phyloP scores from a whole-genome alignment of 225 moss, liverwort and hornwort genomes.

The Ulota crispa region DNA sequence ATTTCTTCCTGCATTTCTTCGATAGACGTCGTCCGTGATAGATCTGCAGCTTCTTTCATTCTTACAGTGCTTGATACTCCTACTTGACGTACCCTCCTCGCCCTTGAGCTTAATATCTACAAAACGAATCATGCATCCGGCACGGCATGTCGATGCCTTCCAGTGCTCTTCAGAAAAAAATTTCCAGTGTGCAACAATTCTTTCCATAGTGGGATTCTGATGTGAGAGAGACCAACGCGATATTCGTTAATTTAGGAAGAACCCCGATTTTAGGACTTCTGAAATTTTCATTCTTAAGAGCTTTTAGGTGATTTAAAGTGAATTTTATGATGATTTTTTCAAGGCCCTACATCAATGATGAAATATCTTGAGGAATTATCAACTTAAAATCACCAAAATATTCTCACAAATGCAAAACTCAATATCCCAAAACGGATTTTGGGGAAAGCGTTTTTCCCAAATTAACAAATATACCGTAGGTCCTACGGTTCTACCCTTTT shows the following conservation, averaged over 20 bases:
- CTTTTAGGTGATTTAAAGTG: no score
- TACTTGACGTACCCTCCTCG: background rate
- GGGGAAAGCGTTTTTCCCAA: no score
- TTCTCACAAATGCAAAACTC: no score
- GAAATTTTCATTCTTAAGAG: no score
- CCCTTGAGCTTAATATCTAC: constrained; percentile 5
- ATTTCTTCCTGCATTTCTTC: background rate
- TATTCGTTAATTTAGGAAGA: no score
- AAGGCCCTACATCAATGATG: no score
- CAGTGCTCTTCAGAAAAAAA: background rate
- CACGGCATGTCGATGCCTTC: constrained; percentile 22
- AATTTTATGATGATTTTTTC: no score
- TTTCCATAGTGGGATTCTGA: background rate
- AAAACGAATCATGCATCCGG: background rate
- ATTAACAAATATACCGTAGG: no score
- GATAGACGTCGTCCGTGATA: background rate
- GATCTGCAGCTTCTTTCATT: background rate
- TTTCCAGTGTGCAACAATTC: background rate
- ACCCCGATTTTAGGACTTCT: no score
- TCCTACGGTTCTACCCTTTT: background rate
- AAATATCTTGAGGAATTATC: no score
- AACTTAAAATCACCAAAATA: no score
- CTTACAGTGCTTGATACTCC: background rate
- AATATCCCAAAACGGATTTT: no score
- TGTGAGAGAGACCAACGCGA: background rate